A percentile compares a stretch with the other conserved stretches of the same genome.
Conservation (phyloP, 1,284 basidiomycete genomes). For the Cystodermella granulosa region DNA sequence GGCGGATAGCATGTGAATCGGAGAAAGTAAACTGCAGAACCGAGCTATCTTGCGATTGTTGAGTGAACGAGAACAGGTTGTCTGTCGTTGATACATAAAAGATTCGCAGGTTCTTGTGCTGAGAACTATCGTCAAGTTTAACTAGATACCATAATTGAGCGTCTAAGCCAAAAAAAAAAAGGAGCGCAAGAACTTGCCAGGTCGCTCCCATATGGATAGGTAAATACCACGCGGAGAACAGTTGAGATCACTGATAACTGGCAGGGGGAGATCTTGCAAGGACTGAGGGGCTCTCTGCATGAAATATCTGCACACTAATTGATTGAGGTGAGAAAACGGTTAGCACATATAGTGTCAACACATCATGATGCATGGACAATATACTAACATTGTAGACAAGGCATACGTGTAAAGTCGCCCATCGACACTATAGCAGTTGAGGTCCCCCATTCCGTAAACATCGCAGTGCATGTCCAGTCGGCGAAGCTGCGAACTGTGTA, state of each 20-base stretch:
- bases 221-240: slow-evolving; percentile 93
- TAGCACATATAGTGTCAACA: slow-evolving; percentile 8
- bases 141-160: slow-evolving; percentile 32
- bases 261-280: slow-evolving; percentile 63
- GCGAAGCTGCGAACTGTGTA: too few relatives aligned
- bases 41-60: slow-evolving; percentile 82
- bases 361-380: slow-evolving; percentile 12
- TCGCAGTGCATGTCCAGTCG: too few relatives aligned
- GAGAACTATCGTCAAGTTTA: slow-evolving; percentile 75
- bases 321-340: slow-evolving; percentile 8
- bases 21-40: slow-evolving; percentile 88
- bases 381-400: slow-evolving; percentile 63
- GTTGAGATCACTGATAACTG: slow-evolving; percentile 76
- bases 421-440: slow-evolving; percentile 85
- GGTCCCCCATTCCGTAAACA: too few relatives aligned
- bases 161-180: slow-evolving; percentile 4
- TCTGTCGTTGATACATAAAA: slow-evolving; percentile 80
- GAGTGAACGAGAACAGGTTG: slow-evolving; percentile 75
- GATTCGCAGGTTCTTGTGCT: slow-evolving; percentile 84
- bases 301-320: slow-evolving; percentile 67
- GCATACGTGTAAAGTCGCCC: slow-evolving; percentile 85
- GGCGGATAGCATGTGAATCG: slow-evolving; percentile 83
- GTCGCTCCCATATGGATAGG: slow-evolving; percentile 91
- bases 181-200: slow-evolving; percentile 46
- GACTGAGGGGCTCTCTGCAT: slow-evolving; percentile 70